Evolutionary conservation across 768 basidiomycete genomes (phyloP), one percentile per base, ranked within the genome.

Genomic region (Glaciozyma antarctica): DNA sequence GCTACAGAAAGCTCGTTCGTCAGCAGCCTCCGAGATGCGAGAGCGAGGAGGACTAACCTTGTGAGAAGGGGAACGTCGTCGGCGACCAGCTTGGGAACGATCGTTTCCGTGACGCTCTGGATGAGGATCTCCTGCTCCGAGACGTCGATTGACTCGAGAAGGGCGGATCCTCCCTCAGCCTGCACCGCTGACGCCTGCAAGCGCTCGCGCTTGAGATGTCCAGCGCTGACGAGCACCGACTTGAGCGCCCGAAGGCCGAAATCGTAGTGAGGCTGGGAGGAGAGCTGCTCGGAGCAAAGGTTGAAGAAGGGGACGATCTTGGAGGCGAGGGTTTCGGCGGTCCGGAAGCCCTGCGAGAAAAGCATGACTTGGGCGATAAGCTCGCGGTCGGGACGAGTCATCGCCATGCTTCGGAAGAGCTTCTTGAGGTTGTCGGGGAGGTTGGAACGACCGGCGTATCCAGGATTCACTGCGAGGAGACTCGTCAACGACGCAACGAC

Each of bases 251-350:
- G 90, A 41, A 99, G 81, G 78, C 95, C 95, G 73, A 99, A 99
- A 79, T 99, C 95, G 75, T 99, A 99, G 79, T 99, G 95, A 3
- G 93, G 91, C 73, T 99, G 95, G 28, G 88, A 85, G 1, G 95
- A 98, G 26, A 98, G 82, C 71, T 98, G 94, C 73, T 98, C 95
- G 66, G 92, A 87, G 70, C 95, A 99, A 62, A 99, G 86, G 76
- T 94, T 94, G 83, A 99, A 99, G 81, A 99, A 98, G 0, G 95
- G 95, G 16, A 99, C 95, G 64, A 98, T 89, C 78, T 98, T 98
- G 62, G 90, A 90, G 2, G 95, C 95, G n/a, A 99, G 83, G 0
- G 85, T 87, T 77, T 99, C 95, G 10, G 95, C 95, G 17, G 92
- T 92, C 47, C 95, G 85, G 84, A 98, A 99, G 67, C 95, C 95